A percentile compares a stretch with the other conserved stretches of the same genome.
Evolutionary conservation across 2,329 filamentous ascomycete genomes (phyloP).

Genomic region (Alternaria atra): DNA sequence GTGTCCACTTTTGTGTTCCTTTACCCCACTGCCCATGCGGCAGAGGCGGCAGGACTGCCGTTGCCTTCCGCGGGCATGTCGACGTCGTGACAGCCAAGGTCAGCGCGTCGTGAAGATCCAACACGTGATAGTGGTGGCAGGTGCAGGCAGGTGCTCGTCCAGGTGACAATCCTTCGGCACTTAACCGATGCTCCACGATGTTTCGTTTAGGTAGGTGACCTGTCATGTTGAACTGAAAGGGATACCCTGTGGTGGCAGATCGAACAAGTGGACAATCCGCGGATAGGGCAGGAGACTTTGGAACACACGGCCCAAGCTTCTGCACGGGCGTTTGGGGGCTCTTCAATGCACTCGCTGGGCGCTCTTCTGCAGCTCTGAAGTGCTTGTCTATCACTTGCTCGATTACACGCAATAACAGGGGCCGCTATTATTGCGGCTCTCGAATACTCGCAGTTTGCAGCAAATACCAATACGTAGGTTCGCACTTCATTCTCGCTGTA

Average conservation of each 20-base stretch:
- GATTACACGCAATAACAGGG: background rate
- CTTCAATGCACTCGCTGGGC: background rate
- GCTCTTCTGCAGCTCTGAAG: background rate
- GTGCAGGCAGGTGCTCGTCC: background rate
- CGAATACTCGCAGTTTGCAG: background rate
- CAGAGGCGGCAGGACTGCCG: conserved; percentile 1
- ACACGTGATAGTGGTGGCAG: background rate
- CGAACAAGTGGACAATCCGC: background rate
- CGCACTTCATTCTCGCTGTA: background rate
- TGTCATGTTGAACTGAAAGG: background rate
- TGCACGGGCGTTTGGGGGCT: background rate
- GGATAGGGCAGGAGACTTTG: background rate
- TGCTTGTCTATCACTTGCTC: background rate
- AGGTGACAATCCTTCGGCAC: conserved; percentile 3
- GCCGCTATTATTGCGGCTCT: background rate
- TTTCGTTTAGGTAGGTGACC: background rate
- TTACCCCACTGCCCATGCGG: background rate
- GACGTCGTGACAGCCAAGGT: background rate
- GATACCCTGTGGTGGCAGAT: background rate
- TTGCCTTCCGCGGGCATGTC: conserved; percentile 1
- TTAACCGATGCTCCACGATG: conserved; percentile 2
- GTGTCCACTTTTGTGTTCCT: background rate
- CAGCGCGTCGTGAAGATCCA: background rate
- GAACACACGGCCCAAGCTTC: background rate
- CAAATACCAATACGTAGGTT: background rate